A percentile compares a stretch with the other conserved stretches of the same genome.
Conservation (phyloP, 2,329 filamentous ascomycete genomes). For the Botrytis hyacinthi region DNA sequence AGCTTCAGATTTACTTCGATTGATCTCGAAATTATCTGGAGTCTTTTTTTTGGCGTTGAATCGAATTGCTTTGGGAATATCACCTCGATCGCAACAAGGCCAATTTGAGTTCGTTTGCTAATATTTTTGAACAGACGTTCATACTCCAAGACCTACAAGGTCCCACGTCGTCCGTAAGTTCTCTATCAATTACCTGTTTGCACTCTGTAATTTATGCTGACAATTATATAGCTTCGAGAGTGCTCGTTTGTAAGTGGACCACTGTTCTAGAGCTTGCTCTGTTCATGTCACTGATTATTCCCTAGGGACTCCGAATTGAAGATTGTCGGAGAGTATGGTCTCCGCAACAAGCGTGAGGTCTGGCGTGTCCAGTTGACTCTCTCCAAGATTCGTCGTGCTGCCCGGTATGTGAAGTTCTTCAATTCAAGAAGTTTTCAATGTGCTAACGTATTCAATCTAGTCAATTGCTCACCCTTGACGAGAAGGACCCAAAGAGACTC, state of each 20-base stretch:
- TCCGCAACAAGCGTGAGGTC: constrained; percentile 99
- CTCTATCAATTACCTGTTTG: neutral
- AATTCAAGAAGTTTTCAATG: neutral
- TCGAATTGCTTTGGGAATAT: constrained; percentile 3
- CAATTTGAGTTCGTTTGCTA: neutral
- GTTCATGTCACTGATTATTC: constrained; percentile 83
- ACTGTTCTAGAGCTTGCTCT: constrained; percentile 99
- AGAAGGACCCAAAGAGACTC: constrained; percentile 99
- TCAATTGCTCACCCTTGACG: constrained; percentile 99
- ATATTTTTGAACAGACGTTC: constrained; percentile 42
- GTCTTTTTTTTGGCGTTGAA: neutral
- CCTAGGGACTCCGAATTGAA: constrained; percentile 98
- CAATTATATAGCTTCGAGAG: constrained; percentile 77
- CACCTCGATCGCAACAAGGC: neutral
- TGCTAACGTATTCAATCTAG: constrained; percentile 53
- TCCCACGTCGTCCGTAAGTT: constrained; percentile 72
- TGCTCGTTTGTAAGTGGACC: constrained; percentile 99
- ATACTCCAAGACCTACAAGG: constrained; percentile 99
- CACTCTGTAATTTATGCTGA: constrained; percentile 40
- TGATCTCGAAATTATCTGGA: neutral
- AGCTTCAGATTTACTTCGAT: neutral
- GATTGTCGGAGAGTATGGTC: constrained; percentile 99
- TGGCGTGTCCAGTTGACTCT: constrained; percentile 99
- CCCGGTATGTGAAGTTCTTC: constrained; percentile 64
- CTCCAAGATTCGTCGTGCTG: constrained; percentile 99